Base-by-base conservation (phyloP, 2,329 filamentous ascomycete species). In the Nemania sp. region DNA sequence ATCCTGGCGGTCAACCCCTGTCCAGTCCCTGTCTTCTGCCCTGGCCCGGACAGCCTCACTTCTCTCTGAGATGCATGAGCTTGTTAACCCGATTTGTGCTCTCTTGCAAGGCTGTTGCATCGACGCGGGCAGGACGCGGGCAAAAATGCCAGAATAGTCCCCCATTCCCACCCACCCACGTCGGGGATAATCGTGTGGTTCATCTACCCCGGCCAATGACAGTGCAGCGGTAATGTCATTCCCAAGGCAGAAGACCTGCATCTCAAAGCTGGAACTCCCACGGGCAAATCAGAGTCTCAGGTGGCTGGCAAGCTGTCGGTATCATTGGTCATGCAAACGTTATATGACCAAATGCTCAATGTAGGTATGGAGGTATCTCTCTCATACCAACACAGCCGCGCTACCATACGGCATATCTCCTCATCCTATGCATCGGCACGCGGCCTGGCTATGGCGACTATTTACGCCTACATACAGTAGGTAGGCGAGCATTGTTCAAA, bases 81-180 rank as follows among this genome's bases (percentile, higher is more conserved):
- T 61, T 61, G 64, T 62, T 60, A 59, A 54, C 59, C 65, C 57
- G 60, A 62, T 61, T 61, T 54, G 62, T 60, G 60, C 64, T 64
- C 58, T 63, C 59, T 64, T 66, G 66, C 66, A 66, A 71, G 66
- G 68, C 69, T 71, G 65, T 61, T 68, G 67, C 66, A 69, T 67
- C n/a, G n/a, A n/a, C n/a, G n/a, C n/a, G n/a, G n/a, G n/a, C n/a
- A 63, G 62, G 57, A 61, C 56, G 59, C 60, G 59, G 61, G 59
- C 60, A 54, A 53, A 54, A 58, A 57, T 54, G 64, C 59, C 58
- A 62, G 64, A 60, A 64, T 52, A 56, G 62, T 64, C 59, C 61
- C 57, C 56, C 59, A 63, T 64, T 52, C 54, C 63, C 43, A 68
- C 66, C 62, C 64, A 63, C 59, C 56, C 59, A 49, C 30, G 47